Evolutionary conservation across 495 filamentous ascomycete genomes (phyloP), one percentile per base, ranked within the genome.

Genomic region (Penicillium coprophilum): DNA sequence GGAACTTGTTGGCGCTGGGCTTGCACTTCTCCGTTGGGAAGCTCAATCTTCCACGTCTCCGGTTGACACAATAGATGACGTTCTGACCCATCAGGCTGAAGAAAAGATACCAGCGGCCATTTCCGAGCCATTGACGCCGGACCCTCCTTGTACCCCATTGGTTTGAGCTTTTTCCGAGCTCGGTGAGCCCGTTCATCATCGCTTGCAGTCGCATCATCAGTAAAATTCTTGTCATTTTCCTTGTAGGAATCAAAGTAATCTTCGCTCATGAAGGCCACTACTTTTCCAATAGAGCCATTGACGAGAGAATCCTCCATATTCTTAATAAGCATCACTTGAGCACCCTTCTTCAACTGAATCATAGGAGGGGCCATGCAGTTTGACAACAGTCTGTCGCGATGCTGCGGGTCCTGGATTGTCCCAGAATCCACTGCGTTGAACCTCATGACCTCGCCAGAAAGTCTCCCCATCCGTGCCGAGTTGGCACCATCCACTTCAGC

Each of bases 251-350:
- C 90, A 59, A 93, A 97, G 2, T 80, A 85, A 27, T 81, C 75
- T 58, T 96, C 88, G 51, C 81, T 87, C 90, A 93, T 96, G 71
- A 98, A 97, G 3, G 79, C 86, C 6, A 88, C 72, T 3, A 98
- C 87, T 46, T 85, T 88, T 2, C 94, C 94, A 36, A 97, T 81
- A 0, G 94, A 95, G 5, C 94, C 94, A 60, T 98, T 98, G 54
- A 97, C 94, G 2, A 97, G 83, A 0, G 80, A 83, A 3, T 96
- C 93, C 69, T 98, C 94, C 77, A 96, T 86, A 65, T 98, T 98
- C 67, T 98, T 98, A 80, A 97, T 96, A n/a, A 98, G 74, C 94
- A 98, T 97, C 27, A 98, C 95, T 66, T 97, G 95, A 0, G 92
- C 87, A 17, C 91, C 91, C 61, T 93, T 89, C 71, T 96, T 97